A percentile compares a stretch with the other conserved stretches of the same genome.
Evolutionary conservation across 2,329 filamentous ascomycete species (phyloP).

Genomic region (Teratosphaeriaceae sp.): DNA sequence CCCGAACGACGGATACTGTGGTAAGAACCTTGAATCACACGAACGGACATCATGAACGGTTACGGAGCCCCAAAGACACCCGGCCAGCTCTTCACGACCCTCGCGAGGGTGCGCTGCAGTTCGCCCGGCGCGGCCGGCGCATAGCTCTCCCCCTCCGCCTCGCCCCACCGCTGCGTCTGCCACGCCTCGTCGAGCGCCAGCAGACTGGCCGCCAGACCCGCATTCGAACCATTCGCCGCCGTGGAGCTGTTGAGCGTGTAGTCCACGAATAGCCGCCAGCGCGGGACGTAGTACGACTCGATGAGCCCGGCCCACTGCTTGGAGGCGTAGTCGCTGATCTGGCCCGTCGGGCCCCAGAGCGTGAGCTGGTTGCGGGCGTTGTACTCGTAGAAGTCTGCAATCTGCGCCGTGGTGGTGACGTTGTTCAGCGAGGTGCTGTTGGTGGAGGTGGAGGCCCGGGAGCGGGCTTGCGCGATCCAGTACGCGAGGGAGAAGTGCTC

Average conservation of each 20-base stretch:
- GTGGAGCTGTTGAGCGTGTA: constrained; percentile 27
- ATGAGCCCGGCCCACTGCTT: constrained; percentile 46
- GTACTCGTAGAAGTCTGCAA: constrained; percentile 36
- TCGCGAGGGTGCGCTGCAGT: constrained; percentile 9
- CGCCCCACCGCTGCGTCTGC: constrained; percentile 13
- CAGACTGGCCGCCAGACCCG: constrained; percentile 6
- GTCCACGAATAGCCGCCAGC: constrained; percentile 43
- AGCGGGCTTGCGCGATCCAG: constrained; percentile 37
- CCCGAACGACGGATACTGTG: no score
- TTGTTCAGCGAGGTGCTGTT: constrained; percentile 3
- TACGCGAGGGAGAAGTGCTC: constrained; percentile 35
- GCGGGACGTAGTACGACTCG: constrained; percentile 39
- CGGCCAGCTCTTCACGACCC: constrained; percentile 13
- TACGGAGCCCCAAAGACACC: constrained; percentile 9
- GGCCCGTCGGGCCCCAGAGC: constrained; percentile 42
- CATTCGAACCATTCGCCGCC: constrained; percentile 11
- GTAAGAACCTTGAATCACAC: no score
- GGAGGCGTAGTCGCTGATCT: constrained; percentile 46
- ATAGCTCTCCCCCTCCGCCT: constrained; percentile 8
- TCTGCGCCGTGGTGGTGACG: not conserved
- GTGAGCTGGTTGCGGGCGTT: constrained; percentile 47
- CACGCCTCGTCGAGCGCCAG: constrained; percentile 16
- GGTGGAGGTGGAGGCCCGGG: constrained; percentile 19
- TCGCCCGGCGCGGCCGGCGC: not conserved
- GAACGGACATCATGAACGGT: no score